Conservation (phyloP, 139 green algal species). For the Chara braunii region DNA sequence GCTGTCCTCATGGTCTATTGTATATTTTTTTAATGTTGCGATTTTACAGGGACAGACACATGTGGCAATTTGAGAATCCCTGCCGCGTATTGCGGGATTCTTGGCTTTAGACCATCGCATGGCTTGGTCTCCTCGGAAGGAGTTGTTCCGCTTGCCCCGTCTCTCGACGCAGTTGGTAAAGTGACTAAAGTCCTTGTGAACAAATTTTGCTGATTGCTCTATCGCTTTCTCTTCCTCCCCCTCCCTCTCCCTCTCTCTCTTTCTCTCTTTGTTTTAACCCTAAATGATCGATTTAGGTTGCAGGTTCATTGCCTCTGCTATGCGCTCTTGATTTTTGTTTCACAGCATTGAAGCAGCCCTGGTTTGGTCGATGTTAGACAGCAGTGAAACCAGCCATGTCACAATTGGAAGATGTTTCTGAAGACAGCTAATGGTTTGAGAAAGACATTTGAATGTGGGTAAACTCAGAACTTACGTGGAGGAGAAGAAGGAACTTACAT, state of each 20-base stretch:
- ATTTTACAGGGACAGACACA: conserved; percentile 72
- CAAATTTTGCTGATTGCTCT: background rate
- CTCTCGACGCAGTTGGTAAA: background rate
- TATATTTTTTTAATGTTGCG: conserved; percentile 8
- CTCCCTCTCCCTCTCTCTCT: background rate
- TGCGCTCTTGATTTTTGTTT: too few species aligned
- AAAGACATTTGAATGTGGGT: too few species aligned
- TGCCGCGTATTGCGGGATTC: conserved; percentile 74
- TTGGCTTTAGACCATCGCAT: conserved; percentile 77
- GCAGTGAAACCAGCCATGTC: too few species aligned
- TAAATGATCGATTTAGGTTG: too few species aligned
- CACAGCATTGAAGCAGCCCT: too few species aligned
- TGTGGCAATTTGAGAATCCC: conserved; percentile 79
- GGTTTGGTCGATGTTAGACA: too few species aligned
- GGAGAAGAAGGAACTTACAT: too few species aligned
- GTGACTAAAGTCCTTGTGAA: too few species aligned
- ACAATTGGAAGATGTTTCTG: too few species aligned
- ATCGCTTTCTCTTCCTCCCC: background rate
- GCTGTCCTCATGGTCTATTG: background rate
- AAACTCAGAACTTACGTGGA: too few species aligned
- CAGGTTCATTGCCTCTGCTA: too few species aligned
- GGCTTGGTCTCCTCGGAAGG: conserved; percentile 49
- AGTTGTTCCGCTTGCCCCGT: conserved; percentile 16
- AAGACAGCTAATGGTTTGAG: too few species aligned
- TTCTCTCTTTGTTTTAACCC: background rate